These are phyloP conservation scores for Sporothrix euskadiensis DNA, from an alignment of 2,329 filamentous ascomycete genomes.

Conservation along the genomic window DNA sequence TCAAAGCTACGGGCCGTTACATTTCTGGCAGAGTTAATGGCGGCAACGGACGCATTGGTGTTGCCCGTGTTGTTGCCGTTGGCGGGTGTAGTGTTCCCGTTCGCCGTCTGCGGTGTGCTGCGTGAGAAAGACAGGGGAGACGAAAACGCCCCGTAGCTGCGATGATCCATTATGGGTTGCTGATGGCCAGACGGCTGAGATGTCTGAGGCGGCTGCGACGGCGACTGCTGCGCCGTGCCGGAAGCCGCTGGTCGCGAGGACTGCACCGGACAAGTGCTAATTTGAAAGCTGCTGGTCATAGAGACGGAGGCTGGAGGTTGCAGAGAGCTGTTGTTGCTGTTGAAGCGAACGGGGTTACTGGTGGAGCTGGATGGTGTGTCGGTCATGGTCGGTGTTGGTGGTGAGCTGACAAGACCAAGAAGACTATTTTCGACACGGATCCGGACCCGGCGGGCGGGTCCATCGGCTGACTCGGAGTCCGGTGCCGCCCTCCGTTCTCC, in stretches of 20 bases:
- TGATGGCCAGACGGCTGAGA: background rate
- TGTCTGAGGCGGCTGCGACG: background rate
- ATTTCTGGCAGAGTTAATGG: background rate
- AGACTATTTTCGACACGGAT: conserved; percentile 25
- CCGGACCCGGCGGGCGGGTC: conserved; percentile 35
- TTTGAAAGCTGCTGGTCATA: background rate
- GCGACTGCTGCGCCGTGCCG: background rate
- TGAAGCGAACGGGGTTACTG: no score
- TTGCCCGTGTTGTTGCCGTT: background rate
- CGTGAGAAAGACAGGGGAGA: background rate
- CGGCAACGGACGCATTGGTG: background rate
- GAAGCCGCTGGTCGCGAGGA: background rate
- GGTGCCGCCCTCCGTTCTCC: conserved; percentile 35
- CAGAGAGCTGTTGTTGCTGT: no score
- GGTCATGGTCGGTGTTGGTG: background rate
- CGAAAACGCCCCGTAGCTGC: background rate
- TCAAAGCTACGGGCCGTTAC: background rate
- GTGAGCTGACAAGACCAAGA: background rate
- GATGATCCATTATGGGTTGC: background rate
- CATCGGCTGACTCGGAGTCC: conserved; percentile 32
- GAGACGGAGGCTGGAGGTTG: no score
- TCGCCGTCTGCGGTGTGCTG: conserved; percentile 27
- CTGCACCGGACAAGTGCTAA: background rate
- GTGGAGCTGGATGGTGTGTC: background rate
- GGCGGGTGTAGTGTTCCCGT: conserved; percentile 18